Base-by-base conservation (phyloP, 2,329 filamentous ascomycete genomes). In the Epichloe brachyelytri region DNA sequence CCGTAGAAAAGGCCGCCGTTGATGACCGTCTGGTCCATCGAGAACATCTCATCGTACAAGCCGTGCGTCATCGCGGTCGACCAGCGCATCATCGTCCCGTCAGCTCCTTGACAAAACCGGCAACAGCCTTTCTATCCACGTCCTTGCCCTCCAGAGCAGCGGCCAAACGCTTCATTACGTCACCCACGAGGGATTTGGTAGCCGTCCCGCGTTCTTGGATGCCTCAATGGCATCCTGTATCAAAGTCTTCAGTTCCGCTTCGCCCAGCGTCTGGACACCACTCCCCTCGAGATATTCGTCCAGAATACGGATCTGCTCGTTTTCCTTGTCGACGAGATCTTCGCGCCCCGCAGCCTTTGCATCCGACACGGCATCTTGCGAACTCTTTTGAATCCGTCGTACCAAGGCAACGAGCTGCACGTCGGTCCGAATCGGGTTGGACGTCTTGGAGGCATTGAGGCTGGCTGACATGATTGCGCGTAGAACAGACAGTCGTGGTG, bases 401-500 rank as follows among this genome's bases (percentile, higher is more conserved):
- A 93, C 74, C 46, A 90, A 71, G 7, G 74, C 70, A 30, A 88
- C 77, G 51, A 91, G 73, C 60, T 85, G 79, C 56, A 77, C 74
- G 65, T 91, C 85, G 20, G 80, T 86, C 50, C 71, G 72, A 61
- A 90, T 79, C n/a, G 86, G 86, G 39, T 70, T 72, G 39, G 75
- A 62, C 14, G 85, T 88, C 68, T 90, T 90, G 63, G 81, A 83
- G 36, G 84, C 82, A 66, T 89, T 90, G 58, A 83, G 81, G 54
- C 85, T 80, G 55, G 84, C 78, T 34, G 84, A 74, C 56, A 90
- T 75, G 55, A 90, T 70, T 40, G 75, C 66, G 57, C 86, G 83
- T 46, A 91, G 75, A 38, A 87, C 85, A 39, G 77, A 70, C 26
- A 90, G 78, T 2, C 83, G 80, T 26, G 78, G 71, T 26, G 73